Evolutionary conservation across 305 asterid species (phyloP), one percentile per base, ranked within the genome.

Genomic region (Solanum hybrid): DNA sequence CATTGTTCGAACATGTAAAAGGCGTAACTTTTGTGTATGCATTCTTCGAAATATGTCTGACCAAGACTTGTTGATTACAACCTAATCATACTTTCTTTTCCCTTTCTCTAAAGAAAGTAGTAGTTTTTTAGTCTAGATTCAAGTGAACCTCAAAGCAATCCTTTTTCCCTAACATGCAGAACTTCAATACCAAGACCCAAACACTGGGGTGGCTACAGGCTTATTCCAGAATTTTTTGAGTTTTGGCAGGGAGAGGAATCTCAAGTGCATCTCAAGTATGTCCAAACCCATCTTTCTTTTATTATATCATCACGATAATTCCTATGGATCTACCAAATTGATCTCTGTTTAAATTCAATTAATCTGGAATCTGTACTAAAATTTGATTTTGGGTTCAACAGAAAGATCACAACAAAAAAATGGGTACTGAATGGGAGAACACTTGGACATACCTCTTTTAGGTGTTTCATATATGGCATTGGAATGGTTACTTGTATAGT

Each of bases 221-320:
- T 96, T 85, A 94, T 88, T 91, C 98, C 98, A 10, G 94, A 95
- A 88, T 90, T 92, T 90, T 97, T 95, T 73, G 99, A 97, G 95
- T 97, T 97, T 90, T 97, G 99, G 99, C 99, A 96, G 92, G 98
- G 99, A 88, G 98, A 96, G 69, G 94, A 94, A 88, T 97, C 98
- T 91, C 99, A 98, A 88, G 95, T 96, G 92, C 97, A 95, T 86
- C 98, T 96, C 90, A 95, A 98, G 99, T 97, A 92, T 17, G 51
- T 86, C 77, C 84, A 24, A 45, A 24, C 14, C 37, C 12, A 72
- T 38, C 34, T 64, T 84, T 86, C 81, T 75, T 42, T 42, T 66
- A 5, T 36, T 71, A 71, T 71, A 3, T 56, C 26, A 34, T 19
- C 86, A n/a, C 7, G 15, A 34, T 29, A 14, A 38, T 35, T 32